A percentile compares a stretch with the other conserved stretches of the same genome.
These are phyloP conservation scores for Lasiodiplodia hormozganensis DNA, from an alignment of 2,329 filamentous ascomycete genomes.

Conservation along the genomic window DNA sequence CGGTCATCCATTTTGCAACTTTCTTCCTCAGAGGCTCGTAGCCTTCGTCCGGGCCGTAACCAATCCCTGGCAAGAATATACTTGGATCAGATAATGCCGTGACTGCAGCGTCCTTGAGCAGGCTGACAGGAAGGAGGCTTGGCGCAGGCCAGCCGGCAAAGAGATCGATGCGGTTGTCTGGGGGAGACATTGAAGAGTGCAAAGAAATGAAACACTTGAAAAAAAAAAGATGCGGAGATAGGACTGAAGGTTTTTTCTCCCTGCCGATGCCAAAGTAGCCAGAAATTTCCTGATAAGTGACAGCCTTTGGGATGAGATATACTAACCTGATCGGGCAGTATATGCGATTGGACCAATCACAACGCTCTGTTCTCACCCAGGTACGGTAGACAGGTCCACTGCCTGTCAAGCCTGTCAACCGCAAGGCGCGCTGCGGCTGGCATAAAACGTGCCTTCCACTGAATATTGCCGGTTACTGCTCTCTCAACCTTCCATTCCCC, in stretches of 20 bases:
- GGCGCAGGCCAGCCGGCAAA: slow-evolving; percentile 72
- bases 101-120: slow-evolving; percentile 67
- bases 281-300: not conserved
- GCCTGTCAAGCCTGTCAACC: not conserved
- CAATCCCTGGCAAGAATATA: slow-evolving; percentile 67
- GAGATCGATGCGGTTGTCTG: slow-evolving; percentile 63
- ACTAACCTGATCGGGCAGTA: not conserved
- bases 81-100: slow-evolving; percentile 66
- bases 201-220: not conserved
- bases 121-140: slow-evolving; percentile 68
- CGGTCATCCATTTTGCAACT: slow-evolving; percentile 73
- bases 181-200: not conserved
- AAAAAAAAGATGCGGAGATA: not conserved
- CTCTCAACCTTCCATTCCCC: not conserved
- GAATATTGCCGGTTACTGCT: not conserved
- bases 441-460: not conserved
- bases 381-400: too few species aligned
- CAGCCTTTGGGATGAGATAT: not conserved
- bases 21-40: slow-evolving; percentile 72
- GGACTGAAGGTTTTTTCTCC: not conserved
- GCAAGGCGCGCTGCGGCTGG: not conserved
- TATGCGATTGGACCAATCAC: slow-evolving; percentile 2
- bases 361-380: not conserved
- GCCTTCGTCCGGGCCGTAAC: slow-evolving; percentile 81
- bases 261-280: too few species aligned